Percentiles rank a stretch among this genome's conserved stretches.
Conservation (phyloP, 2,329 filamentous ascomycete species). For the Trichoderma atrobrunneum region DNA sequence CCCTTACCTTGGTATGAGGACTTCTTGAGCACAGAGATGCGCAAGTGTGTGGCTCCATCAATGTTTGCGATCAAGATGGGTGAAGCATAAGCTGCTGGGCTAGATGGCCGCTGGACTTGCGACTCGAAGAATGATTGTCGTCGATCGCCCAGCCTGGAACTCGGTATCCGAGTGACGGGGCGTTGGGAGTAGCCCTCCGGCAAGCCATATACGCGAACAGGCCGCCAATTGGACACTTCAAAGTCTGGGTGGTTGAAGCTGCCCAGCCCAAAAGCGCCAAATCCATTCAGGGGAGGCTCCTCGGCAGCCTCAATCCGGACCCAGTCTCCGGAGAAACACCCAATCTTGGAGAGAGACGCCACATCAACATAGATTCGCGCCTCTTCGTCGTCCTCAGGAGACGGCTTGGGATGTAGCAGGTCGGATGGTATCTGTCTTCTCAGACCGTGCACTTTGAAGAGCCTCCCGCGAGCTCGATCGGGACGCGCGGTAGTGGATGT, state of each 20-base stretch:
- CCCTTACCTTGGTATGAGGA: conserved; percentile 48
- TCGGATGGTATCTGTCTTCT: conserved; percentile 70
- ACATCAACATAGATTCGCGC: conserved; percentile 89
- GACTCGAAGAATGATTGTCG: conserved; percentile 64
- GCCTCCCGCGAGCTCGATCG: conserved; percentile 67
- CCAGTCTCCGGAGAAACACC: conserved; percentile 98
- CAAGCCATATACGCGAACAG: conserved; percentile 83
- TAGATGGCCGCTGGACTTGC: conserved; percentile 59
- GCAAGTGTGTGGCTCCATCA: conserved; percentile 72
- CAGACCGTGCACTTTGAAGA: conserved; percentile 81
- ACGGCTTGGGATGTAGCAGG: conserved; percentile 79
- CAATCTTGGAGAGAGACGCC: conserved; percentile 78
- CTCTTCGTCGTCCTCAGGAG: conserved; percentile 76
- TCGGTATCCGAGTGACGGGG: conserved; percentile 59
- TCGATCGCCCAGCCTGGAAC: conserved; percentile 50
- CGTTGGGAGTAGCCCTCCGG: conserved; percentile 69
- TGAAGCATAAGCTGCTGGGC: conserved; percentile 70
- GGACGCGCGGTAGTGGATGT: conserved; percentile 79
- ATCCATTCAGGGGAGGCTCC: conserved; percentile 67
- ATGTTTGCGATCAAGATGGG: conserved; percentile 86
- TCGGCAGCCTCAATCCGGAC: conserved; percentile 76
- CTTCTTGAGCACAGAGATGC: conserved; percentile 68
- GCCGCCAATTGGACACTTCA: conserved; percentile 68
- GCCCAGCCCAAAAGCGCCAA: conserved; percentile 64
- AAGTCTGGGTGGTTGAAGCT: conserved; percentile 55